Conservation (phyloP, 352 stramenopile genomes). For the Paralagenidium karlingii region DNA sequence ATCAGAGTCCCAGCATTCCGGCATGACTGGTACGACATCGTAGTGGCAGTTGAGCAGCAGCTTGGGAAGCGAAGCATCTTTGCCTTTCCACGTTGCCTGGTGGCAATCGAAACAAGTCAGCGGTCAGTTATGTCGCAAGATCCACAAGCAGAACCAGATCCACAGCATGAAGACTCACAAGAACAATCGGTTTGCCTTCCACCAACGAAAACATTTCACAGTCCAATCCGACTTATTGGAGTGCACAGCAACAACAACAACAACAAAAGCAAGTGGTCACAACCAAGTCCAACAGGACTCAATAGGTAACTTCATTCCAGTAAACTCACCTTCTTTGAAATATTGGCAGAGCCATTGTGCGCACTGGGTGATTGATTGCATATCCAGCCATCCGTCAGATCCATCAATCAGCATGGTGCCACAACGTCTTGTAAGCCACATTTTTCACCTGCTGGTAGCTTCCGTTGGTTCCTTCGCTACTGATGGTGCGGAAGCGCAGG, state of each 20-base stretch:
- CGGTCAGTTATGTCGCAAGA: neutral
- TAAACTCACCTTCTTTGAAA: slow-evolving; percentile 21
- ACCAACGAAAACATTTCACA: slow-evolving; percentile 40
- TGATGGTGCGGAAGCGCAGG: slow-evolving; percentile 65
- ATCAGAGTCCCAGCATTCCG: slow-evolving; percentile 81
- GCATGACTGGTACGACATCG: slow-evolving; percentile 90
- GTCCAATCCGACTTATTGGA: slow-evolving; percentile 25
- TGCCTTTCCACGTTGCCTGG: slow-evolving; percentile 70
- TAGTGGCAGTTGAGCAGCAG: slow-evolving; percentile 95
- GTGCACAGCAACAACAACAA: too few relatives aligned
- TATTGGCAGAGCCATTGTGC: slow-evolving; percentile 44
- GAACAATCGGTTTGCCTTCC: slow-evolving; percentile 80
- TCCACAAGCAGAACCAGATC: neutral
- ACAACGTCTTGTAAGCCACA: neutral
- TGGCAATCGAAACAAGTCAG: neutral
- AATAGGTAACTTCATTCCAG: neutral
- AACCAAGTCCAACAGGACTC: too few relatives aligned
- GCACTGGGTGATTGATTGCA: slow-evolving; percentile 24
- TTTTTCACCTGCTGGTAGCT: slow-evolving; percentile 37
- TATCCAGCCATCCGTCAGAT: neutral
- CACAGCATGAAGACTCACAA: slow-evolving; percentile 25
- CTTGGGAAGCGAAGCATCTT: slow-evolving; percentile 66
- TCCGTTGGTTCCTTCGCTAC: slow-evolving; percentile 46
- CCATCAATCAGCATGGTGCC: neutral
- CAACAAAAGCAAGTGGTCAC: neutral